Base-by-base conservation (phyloP, 345 rosid genomes). In the Linum trigynum region DNA sequence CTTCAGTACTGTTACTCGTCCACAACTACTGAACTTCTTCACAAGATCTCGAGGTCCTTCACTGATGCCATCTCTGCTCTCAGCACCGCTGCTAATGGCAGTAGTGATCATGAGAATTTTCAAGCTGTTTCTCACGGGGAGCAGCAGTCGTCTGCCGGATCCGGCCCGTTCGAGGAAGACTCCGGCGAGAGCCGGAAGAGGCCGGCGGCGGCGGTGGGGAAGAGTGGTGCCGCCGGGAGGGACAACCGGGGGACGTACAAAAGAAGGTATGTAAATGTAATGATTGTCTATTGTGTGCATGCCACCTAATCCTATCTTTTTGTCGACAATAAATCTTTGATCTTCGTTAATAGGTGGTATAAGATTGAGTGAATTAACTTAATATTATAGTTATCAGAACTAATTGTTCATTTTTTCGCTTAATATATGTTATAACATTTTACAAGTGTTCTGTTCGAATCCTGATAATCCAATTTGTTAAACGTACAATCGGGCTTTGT, bases 221-320 rank as follows among this genome's bases (percentile, higher is more conserved):
- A 23, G 32, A 23, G 32, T 23, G 32, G 32, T 39, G 64, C 67
- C 57, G 11, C 70, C 35, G 40, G 38, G 48, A 80, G 75, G 73
- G 85, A 76, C 23, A 81, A 59, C 72, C 82, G 96, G 64, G 98
- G 96, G 2, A 80, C 83, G 74, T 81, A 92, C 83, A 89, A 87
- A 77, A 86, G 98, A 79, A 84, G 82, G 98, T 89, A 80, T 72
- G 81, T 38, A 3, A 23, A 35, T 12, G 15, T 12, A 50, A 3
- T 7, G n/a, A 15, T n/a, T 17, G 16, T 15, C n/a, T n/a, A n/a
- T n/a, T n/a, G n/a, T n/a, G n/a, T n/a, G n/a, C n/a, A n/a, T n/a
- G n/a, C n/a, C n/a, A n/a, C n/a, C n/a, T n/a, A n/a, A n/a, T n/a
- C n/a, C n/a, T n/a, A n/a, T n/a, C n/a, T n/a, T n/a, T n/a, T n/a